phyloP scores from a whole-genome alignment of 768 basidiomycete species.

The Trametes maxima region DNA sequence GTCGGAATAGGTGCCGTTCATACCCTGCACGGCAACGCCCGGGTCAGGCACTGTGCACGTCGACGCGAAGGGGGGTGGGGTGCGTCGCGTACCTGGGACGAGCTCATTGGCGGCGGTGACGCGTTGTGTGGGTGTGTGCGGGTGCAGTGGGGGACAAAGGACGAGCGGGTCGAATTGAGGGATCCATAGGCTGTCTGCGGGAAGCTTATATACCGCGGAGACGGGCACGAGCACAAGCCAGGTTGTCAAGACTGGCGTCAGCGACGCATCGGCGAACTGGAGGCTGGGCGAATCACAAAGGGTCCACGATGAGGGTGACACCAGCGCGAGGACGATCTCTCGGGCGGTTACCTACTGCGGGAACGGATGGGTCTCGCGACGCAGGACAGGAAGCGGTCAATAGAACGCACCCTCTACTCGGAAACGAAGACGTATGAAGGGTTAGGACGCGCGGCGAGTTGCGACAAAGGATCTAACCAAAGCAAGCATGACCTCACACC shows the following conservation, averaged over 20 bases:
- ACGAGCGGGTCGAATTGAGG: slow-evolving; percentile 5
- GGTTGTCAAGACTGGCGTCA: slow-evolving; percentile 11
- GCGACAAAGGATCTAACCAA: slow-evolving; percentile 7
- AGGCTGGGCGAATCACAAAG: slow-evolving; percentile 9
- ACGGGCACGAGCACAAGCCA: slow-evolving; percentile 1
- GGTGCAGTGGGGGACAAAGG: slow-evolving; percentile 4
- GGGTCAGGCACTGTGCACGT: neutral
- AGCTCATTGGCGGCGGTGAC: slow-evolving; percentile 16
- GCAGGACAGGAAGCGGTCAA: slow-evolving; percentile 16
- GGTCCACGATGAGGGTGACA: slow-evolving; percentile 6
- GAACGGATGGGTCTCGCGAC: slow-evolving; percentile 10
- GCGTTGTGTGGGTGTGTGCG: slow-evolving; percentile 1
- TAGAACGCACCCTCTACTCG: slow-evolving; percentile 10
- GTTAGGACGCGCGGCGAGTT: slow-evolving; percentile 1
- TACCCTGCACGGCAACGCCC: neutral
- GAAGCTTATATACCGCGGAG: slow-evolving; percentile 13
- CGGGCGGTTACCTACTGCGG: slow-evolving; percentile 17
- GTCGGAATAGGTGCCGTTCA: slow-evolving; percentile 14
- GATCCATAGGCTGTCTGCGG: neutral
- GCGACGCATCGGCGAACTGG: slow-evolving; percentile 18
- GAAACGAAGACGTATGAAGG: slow-evolving; percentile 13
- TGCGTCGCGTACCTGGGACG: slow-evolving; percentile 12
- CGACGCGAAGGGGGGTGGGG: neutral
- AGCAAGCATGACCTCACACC: neutral
- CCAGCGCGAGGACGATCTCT: slow-evolving; percentile 15